phyloP scores from a whole-genome alignment of 2,329 filamentous ascomycete species.

The Biscogniauxia mediterranea region DNA sequence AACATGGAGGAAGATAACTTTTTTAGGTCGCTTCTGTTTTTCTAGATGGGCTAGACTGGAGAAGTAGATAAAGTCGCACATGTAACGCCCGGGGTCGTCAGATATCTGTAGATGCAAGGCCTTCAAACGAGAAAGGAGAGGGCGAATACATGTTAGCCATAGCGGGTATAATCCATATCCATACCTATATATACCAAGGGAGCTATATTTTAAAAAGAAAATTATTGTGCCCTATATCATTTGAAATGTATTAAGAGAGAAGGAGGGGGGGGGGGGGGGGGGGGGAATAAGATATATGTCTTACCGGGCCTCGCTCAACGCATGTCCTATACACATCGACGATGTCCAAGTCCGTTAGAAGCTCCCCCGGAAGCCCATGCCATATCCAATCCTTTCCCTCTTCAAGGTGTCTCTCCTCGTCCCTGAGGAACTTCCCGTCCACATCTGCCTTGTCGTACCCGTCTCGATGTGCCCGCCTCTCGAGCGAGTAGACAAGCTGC shows the following conservation, averaged over 20 bases:
- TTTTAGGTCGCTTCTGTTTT: slow-evolving; percentile 44
- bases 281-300: slow-evolving; percentile 19
- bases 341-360: slow-evolving; percentile 57
- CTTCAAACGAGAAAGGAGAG: slow-evolving; percentile 1
- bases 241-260: background rate
- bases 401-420: slow-evolving; percentile 39
- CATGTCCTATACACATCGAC: slow-evolving; percentile 57
- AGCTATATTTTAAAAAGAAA: background rate
- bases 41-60: slow-evolving; percentile 60
- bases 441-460: slow-evolving; percentile 71
- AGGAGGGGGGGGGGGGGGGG: too few species aligned
- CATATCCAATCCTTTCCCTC: slow-evolving; percentile 51
- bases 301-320: slow-evolving; percentile 50
- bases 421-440: slow-evolving; percentile 59
- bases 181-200: background rate
- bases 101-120: slow-evolving; percentile 56
- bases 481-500: slow-evolving; percentile 64
- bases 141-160: slow-evolving; percentile 13
- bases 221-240: slow-evolving; percentile 1
- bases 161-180: too few species aligned
- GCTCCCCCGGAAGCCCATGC: slow-evolving; percentile 52
- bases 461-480: slow-evolving; percentile 67
- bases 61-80: slow-evolving; percentile 80
- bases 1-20: slow-evolving; percentile 71
- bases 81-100: slow-evolving; percentile 67